Evolutionary conservation across 345 rosid species (phyloP).

Genomic region (Raphanus raphanistrum): DNA sequence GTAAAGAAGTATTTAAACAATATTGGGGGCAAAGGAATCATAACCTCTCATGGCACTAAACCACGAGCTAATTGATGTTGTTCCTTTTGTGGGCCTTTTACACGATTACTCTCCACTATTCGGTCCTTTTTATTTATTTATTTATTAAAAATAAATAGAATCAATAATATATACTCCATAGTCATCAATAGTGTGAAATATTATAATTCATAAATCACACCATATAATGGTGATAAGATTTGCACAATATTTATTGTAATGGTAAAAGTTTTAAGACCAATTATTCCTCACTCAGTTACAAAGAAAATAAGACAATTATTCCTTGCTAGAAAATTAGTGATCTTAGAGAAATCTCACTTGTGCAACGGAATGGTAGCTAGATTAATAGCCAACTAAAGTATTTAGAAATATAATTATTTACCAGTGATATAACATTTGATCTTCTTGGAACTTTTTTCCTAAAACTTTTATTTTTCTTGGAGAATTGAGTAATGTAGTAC

Average conservation of each 20-base stretch:
- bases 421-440: neutral
- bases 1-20: slow-evolving; percentile 22
- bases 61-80: slow-evolving; percentile 55
- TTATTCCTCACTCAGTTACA: neutral
- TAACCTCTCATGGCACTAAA: slow-evolving; percentile 52
- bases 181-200: slow-evolving; percentile 21
- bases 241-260: slow-evolving; percentile 11
- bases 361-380: neutral
- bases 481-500: neutral
- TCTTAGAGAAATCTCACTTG: neutral
- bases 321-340: slow-evolving; percentile 1
- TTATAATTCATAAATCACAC: slow-evolving; percentile 14
- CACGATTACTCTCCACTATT: slow-evolving; percentile 27
- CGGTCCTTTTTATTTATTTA: neutral
- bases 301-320: neutral
- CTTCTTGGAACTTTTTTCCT: neutral
- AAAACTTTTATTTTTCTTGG: neutral
- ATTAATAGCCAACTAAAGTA: neutral
- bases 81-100: slow-evolving; percentile 61
- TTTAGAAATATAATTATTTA: neutral
- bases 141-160: slow-evolving; percentile 22
- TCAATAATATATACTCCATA: slow-evolving; percentile 23
- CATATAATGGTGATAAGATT: slow-evolving; percentile 19
- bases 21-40: slow-evolving; percentile 43
- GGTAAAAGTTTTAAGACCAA: neutral